phyloP scores from a whole-genome alignment of 2,329 filamentous ascomycete species.

The Myriosclerotinia curreyana region DNA sequence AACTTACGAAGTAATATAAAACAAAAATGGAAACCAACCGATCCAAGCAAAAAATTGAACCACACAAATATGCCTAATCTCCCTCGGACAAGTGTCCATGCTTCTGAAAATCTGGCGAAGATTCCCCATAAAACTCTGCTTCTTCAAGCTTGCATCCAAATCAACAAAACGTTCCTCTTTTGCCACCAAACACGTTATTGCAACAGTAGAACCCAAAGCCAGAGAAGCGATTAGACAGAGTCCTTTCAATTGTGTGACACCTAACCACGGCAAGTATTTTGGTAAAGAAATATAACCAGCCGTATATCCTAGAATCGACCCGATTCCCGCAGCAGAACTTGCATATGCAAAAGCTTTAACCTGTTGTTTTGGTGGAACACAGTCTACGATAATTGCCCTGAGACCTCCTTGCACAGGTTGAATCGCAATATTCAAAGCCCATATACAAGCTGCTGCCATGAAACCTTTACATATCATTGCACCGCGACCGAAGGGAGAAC shows the following conservation, averaged over 20 bases:
- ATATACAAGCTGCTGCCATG: slow-evolving; percentile 33
- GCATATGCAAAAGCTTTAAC: slow-evolving; percentile 37
- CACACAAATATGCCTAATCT: slow-evolving; percentile 28
- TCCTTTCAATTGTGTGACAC: slow-evolving; percentile 32
- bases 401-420: slow-evolving; percentile 40
- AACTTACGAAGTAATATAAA: slow-evolving; percentile 38
- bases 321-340: slow-evolving; percentile 34
- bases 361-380: slow-evolving; percentile 38
- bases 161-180: slow-evolving; percentile 23
- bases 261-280: slow-evolving; percentile 24
- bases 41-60: slow-evolving; percentile 39
- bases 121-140: slow-evolving; percentile 1
- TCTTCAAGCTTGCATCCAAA: slow-evolving; percentile 2
- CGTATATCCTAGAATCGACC: slow-evolving; percentile 39
- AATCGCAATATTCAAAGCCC: slow-evolving; percentile 37
- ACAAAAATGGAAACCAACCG: slow-evolving; percentile 42
- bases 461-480: slow-evolving; percentile 5
- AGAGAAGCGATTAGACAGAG: slow-evolving; percentile 30
- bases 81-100: slow-evolving; percentile 19
- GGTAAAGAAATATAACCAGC: slow-evolving; percentile 31
- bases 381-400: slow-evolving; percentile 40
- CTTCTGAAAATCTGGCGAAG: slow-evolving; percentile 13
- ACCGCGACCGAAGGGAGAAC: not conserved
- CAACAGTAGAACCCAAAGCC: slow-evolving; percentile 24
- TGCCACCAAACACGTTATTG: slow-evolving; percentile 20